Conservation (phyloP, 148 eudicot species). For the Cornus florida region DNA sequence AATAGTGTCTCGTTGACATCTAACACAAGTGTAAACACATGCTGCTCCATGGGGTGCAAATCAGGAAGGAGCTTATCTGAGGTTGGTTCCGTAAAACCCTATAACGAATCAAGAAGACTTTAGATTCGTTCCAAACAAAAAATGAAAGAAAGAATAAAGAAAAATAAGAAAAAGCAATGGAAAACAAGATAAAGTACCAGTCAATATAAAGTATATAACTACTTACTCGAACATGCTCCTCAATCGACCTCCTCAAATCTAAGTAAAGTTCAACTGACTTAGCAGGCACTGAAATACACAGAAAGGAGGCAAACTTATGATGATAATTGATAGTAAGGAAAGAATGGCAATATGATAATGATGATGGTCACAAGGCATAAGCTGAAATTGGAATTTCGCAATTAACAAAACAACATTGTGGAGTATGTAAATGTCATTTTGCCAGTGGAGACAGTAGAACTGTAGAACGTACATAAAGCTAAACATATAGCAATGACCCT, state of each 20-base stretch:
- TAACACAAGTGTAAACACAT: conserved; percentile 68
- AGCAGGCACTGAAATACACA: conserved; percentile 47
- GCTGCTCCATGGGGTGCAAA: conserved; percentile 62
- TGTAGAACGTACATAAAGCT: neutral
- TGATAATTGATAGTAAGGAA: neutral
- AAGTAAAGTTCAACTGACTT: conserved; percentile 59
- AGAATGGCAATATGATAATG: neutral
- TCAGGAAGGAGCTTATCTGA: conserved; percentile 88
- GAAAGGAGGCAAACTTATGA: neutral
- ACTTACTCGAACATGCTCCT: conserved; percentile 66
- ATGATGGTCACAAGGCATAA: neutral
- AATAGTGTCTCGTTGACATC: conserved; percentile 78
- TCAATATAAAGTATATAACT: neutral
- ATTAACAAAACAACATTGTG: neutral
- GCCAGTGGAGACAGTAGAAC: neutral
- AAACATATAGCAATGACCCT: neutral
- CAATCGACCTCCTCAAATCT: conserved; percentile 52
- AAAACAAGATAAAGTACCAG: neutral
- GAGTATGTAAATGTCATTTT: neutral
- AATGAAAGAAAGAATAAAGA: neutral
- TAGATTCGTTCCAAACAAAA: neutral
- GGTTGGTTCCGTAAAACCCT: conserved; percentile 75
- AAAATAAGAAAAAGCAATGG: neutral
- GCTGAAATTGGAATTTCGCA: neutral
- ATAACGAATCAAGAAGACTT: conserved; percentile 10